Evolutionary conservation across 768 basidiomycete species (phyloP).

Genomic region (Pleurotus tuoliensis): DNA sequence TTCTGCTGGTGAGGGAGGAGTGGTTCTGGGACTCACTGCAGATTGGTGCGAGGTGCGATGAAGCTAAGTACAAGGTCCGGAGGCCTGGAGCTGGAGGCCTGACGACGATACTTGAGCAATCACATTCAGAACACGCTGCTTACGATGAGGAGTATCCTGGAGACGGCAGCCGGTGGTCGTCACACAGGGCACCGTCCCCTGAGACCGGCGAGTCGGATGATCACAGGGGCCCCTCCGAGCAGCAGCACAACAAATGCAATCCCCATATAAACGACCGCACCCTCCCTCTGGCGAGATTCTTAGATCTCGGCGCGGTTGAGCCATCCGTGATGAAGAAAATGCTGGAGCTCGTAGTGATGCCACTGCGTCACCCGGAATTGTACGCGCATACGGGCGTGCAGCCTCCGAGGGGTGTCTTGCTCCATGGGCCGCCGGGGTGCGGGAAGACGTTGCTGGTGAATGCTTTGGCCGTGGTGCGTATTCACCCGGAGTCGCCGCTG

Average conservation of each 20-base stretch:
- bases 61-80: conserved; percentile 53
- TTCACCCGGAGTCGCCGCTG: background rate
- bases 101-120: background rate
- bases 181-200: too few species aligned
- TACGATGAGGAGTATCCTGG: too few species aligned
- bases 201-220: too few species aligned
- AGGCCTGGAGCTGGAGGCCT: conserved; percentile 59
- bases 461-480: conserved; percentile 86
- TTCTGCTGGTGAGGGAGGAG: conserved; percentile 86
- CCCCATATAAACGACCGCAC: conserved; percentile 49
- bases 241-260: too few species aligned
- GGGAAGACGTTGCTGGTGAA: conserved; percentile 94
- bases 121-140: too few species aligned
- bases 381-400: conserved; percentile 92
- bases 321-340: conserved; percentile 85
- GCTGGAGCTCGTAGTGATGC: conserved; percentile 93
- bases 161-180: too few species aligned
- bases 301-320: conserved; percentile 87
- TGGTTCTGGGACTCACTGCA: conserved; percentile 95
- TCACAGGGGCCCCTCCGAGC: too few species aligned
- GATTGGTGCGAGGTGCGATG: conserved; percentile 69
- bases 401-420: conserved; percentile 85
- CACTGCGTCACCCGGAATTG: conserved; percentile 91
- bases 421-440: conserved; percentile 96
- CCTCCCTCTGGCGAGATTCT: conserved; percentile 72